Conservation (phyloP, 768 basidiomycete species). For the Lactarius hatsudake region DNA sequence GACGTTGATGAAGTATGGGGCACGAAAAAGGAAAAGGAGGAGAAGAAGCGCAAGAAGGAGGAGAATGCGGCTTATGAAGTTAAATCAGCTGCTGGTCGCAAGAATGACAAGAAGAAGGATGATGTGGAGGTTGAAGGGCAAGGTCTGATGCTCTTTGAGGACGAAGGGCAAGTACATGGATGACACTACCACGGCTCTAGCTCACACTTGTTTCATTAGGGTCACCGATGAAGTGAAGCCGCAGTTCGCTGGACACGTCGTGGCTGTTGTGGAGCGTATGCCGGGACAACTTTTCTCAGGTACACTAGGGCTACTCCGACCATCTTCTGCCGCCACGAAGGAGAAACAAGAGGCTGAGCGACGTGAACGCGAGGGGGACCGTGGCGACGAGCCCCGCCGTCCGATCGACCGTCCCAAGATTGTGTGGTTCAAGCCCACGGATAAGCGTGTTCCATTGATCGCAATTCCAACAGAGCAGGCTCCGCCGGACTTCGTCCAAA, state of each 20-base stretch:
- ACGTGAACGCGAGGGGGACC: constrained; percentile 93
- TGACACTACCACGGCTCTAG: neutral
- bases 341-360: constrained; percentile 99
- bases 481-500: constrained; percentile 92
- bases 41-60: constrained; percentile 99
- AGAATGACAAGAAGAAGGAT: constrained; percentile 99
- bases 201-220: constrained; percentile 40
- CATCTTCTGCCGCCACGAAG: constrained; percentile 95
- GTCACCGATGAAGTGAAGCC: constrained; percentile 98
- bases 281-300: constrained; percentile 98
- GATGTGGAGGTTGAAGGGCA: constrained; percentile 99
- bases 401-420: constrained; percentile 94
- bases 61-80: constrained; percentile 95
- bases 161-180: constrained; percentile 72
- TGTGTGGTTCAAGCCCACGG: constrained; percentile 99
- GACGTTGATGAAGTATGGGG: constrained; percentile 98
- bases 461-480: constrained; percentile 99
- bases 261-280: constrained; percentile 99
- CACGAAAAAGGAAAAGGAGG: constrained; percentile 99
- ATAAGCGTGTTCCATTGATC: constrained; percentile 97
- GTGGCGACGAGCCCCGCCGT: constrained; percentile 77
- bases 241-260: constrained; percentile 97
- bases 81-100: constrained; percentile 68
- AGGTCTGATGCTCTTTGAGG: constrained; percentile 93
- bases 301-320: constrained; percentile 90